Conservation (phyloP, 108 stramenopile species). For the Cyclotella sp. region DNA sequence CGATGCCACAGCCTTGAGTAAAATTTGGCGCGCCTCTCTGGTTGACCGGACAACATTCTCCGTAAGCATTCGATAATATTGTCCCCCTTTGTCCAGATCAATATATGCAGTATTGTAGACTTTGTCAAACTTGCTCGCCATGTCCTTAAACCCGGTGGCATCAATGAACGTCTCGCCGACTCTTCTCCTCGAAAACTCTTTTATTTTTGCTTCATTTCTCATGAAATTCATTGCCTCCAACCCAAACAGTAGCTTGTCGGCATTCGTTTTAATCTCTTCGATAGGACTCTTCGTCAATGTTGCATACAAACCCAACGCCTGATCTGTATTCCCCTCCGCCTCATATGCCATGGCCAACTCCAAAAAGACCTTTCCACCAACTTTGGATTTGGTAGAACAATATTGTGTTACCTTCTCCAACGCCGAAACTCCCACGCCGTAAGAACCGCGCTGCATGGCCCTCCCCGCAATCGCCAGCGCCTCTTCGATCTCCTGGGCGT, state of each 20-base stretch:
- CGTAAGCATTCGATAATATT: conserved; percentile 81
- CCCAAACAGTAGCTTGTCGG: conserved; percentile 78
- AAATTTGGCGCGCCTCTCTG: conserved; percentile 86
- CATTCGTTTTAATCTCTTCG: conserved; percentile 82
- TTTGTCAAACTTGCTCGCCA: conserved; percentile 83
- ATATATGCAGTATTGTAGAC: conserved; percentile 86
- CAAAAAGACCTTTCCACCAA: conserved; percentile 83
- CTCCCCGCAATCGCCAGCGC: conserved; percentile 64
- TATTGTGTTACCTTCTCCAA: conserved; percentile 88
- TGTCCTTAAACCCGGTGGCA: conserved; percentile 75
- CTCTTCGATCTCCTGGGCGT: conserved; percentile 76
- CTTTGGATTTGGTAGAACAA: conserved; percentile 77
- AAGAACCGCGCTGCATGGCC: conserved; percentile 82
- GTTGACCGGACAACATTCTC: conserved; percentile 83
- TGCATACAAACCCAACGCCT: conserved; percentile 74
- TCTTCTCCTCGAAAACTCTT: conserved; percentile 69
- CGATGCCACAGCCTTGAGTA: conserved; percentile 72
- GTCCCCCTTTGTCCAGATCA: conserved; percentile 66
- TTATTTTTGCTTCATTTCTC: conserved; percentile 65
- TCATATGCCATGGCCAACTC: conserved; percentile 93
- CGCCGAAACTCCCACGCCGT: conserved; percentile 76
- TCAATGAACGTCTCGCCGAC: conserved; percentile 81
- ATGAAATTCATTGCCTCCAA: conserved; percentile 88
- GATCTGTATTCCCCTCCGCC: conserved; percentile 75
- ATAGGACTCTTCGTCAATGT: conserved; percentile 74